Base-by-base conservation (phyloP, 2,329 filamentous ascomycete species). In the Fusarium cicatricum region DNA sequence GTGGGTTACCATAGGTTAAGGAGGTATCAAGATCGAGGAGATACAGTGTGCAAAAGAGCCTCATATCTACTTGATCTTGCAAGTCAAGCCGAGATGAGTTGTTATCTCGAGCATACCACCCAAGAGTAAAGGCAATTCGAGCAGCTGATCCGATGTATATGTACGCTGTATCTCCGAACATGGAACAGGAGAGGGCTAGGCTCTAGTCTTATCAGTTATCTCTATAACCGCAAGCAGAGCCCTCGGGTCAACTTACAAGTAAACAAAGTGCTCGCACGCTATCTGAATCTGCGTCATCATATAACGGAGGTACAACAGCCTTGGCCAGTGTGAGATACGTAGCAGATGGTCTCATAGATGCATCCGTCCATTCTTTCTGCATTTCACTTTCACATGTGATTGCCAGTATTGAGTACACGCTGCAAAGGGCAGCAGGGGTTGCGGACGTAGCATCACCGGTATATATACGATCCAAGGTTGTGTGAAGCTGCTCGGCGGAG, bases 91-190 rank as follows among this genome's bases (percentile, higher is more conserved):
- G 28, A 11, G 47, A 41, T 21, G 32, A 16, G 9, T 29, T 29
- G n/a, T 41, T 15, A 26, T 55, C 47, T 11, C 31, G 37, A 12
- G 38, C 52, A 28, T 56, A 48, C 26, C 51, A 32, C n/a, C 53
- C 53, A 8, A 56, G 32, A 1, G 53, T 52, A 2, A 56, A 48
- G 11, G 48, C 53, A 16, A 56, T 46, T 11, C 48, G 40, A 1
- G 53, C 53, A 12, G 53, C 53, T 3, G 48, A 41, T 9, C 53
- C 53, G 11, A 56, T 40, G 37, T 56, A 52, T 14, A 56, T 41
- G 12, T 56, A 56, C 0, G 53, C 48, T n/a, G 53, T 52, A n/a
- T 47, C 52, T 14, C 48, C 48, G 14, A 52, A 56, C 53, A 56
- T 52, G 14, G 48, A 56, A 11, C 47, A 52, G 7, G 52, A 55